Base-by-base conservation (phyloP, 1,284 basidiomycete genomes). In the Rugosomyces carneus region DNA sequence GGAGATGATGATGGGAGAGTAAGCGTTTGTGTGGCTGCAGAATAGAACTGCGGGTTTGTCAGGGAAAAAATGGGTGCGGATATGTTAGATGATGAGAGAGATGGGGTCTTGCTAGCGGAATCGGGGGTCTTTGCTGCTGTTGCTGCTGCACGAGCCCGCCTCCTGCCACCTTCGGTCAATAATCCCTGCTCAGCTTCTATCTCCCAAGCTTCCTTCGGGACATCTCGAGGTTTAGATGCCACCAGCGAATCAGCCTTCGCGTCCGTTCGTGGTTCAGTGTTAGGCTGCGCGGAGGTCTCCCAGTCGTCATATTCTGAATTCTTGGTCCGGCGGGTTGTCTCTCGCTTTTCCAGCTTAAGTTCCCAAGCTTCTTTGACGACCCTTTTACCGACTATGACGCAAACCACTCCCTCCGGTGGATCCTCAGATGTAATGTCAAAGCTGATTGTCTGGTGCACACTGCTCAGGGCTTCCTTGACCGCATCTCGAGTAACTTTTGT, bases 331-430 rank as follows among this genome's bases (percentile, higher is more conserved):
- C 64, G 64, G 9, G 59, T 58, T 49, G 72, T 75, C 13, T 68
- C 58, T 45, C 74, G 70, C 35, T 70, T 67, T 53, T 89, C 86
- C 8, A 78, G 68, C 58, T 85, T 84, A 15, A 89, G 56, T 60
- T 89, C 86, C 86, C 86, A 89, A 24, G 75, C 61, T 61, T 89
- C 86, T 55, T 78, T 80, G 43, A 84, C 56, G 16, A 86, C 66
- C 53, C 71, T 73, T 64, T 84, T 86, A 7, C 85, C 86, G 2
- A 86, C 68, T n/a, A 78, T 65, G 16, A 89, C 63, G 34, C 73
- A 72, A 9, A 78, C 57, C 0, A 71, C 65, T 13, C 78, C 79
- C 16, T 68, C 66, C 6, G 69, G 69, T 4, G 76, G 76, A 31
- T 78, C 73, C 29, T 77, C 75, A 13, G 64, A 65, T 0, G 75